Percentiles rank a stretch among this genome's conserved stretches.
These are phyloP conservation scores for Dissoconium aciculare DNA, from an alignment of 2,329 filamentous ascomycete genomes.

Conservation along the genomic window DNA sequence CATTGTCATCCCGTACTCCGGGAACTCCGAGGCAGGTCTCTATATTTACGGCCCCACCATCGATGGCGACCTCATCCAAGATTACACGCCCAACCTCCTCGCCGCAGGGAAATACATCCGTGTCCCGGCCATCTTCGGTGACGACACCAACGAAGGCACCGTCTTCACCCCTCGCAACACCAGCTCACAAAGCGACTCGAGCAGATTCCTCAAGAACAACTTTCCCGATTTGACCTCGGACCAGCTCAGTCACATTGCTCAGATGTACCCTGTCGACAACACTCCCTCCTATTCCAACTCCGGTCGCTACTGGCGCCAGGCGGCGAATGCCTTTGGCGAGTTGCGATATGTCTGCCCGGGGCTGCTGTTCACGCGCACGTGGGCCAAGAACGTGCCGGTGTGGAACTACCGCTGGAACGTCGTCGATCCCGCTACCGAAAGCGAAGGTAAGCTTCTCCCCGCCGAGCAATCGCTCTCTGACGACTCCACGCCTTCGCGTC, in stretches of 20 bases:
- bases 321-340: conserved; percentile 46
- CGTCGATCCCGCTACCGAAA: conserved; percentile 39
- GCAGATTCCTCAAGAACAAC: conserved; percentile 43
- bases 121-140: conserved; percentile 40
- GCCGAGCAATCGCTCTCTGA: too few species aligned
- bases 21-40: conserved; percentile 25
- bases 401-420: conserved; percentile 62
- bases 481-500: too few species aligned
- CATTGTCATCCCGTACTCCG: conserved; percentile 32
- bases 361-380: conserved; percentile 37
- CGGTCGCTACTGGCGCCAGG: conserved; percentile 44
- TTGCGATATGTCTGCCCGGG: conserved; percentile 51
- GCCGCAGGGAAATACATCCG: conserved; percentile 35
- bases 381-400: conserved; percentile 28
- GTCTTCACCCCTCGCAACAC: conserved; percentile 41
- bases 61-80: conserved; percentile 36
- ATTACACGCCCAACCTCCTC: conserved; percentile 37
- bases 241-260: conserved; percentile 39
- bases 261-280: conserved; percentile 39
- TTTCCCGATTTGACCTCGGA: conserved; percentile 39
- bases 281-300: conserved; percentile 32
- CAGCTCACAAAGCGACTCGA: conserved; percentile 33
- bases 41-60: conserved; percentile 39
- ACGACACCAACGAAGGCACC: conserved; percentile 51
- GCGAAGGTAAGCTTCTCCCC: conserved; percentile 12